Evolutionary conservation across 495 filamentous ascomycete genomes (phyloP), one percentile per base, ranked within the genome.

Genomic region (Talaromyces ruber): DNA sequence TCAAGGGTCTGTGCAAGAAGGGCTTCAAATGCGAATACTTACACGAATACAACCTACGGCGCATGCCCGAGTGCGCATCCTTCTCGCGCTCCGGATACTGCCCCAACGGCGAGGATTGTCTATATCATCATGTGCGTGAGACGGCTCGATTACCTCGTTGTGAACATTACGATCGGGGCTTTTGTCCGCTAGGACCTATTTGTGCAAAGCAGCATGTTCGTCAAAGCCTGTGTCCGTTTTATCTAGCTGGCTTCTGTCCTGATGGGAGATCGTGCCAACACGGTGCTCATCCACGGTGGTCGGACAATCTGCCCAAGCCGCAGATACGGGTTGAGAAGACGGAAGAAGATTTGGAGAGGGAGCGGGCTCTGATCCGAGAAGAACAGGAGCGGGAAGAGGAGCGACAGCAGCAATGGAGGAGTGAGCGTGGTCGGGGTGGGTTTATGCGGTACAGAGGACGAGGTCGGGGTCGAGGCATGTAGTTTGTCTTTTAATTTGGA

Each of bases 11-110:
- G 25, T 98, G 94, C 81, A 98, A 98, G 73, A 98, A 98, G 74
- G 95, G 93, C 37, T 84, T 94, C 63, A 83, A 84, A 61, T 98
- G 94, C 83, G 94, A 97, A 76, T 98, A 96, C 70, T 80, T 97
- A 62, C 94, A 98, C 78, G 93, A 97, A 77, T 98, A 95, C 81
- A 97, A 98, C 80, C 84, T 98, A 66, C 88, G 94, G 55, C 90
- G 92, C 75, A 95, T 96, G 93, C 91, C 93, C 53, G 94, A 97
- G 76, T 98, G 94, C 78, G 94, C 92, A 69, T 92, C 91, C 68
- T 94, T 91, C 67, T 84, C 89, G 16, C 86, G 91, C 63, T 90
- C 92, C 70, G 91, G 89, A 61, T 96, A 93, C 75, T 98, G 94
- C 75, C 88, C 87, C 67, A 96, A 96, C 74, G 92, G 93, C 66